Conservation (phyloP, 2,329 filamentous ascomycete species). For the Ophiosphaerella korrae region DNA sequence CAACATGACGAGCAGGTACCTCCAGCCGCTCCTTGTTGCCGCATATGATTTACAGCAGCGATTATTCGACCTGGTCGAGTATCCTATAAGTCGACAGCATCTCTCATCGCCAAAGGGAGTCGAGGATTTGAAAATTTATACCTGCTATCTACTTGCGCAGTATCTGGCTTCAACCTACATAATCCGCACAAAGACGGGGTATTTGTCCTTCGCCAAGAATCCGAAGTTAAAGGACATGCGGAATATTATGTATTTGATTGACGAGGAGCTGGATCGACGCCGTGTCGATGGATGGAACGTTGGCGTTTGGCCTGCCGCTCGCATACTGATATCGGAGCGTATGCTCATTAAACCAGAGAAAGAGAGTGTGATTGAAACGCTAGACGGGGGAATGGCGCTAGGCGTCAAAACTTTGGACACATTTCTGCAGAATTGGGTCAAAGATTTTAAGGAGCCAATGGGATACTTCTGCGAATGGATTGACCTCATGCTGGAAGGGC, state of each 20-base stretch:
- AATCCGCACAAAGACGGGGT: slow-evolving; percentile 1
- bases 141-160: slow-evolving; percentile 7
- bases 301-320: slow-evolving; percentile 2
- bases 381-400: not conserved
- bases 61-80: slow-evolving; percentile 4
- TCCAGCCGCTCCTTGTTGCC: slow-evolving; percentile 6
- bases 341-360: not conserved
- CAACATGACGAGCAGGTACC: too few species aligned
- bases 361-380: not conserved
- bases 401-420: not conserved
- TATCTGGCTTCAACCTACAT: slow-evolving; percentile 8
- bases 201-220: slow-evolving; percentile 1
- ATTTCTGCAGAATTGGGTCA: not conserved
- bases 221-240: not conserved
- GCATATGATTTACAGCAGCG: slow-evolving; percentile 7
- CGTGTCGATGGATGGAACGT: not conserved
- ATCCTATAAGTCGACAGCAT: slow-evolving; percentile 3
- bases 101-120: not conserved
- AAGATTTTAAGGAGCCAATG: not conserved
- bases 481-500: not conserved
- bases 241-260: not conserved
- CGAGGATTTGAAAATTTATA: slow-evolving; percentile 5
- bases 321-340: not conserved
- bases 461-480: slow-evolving; percentile 4
- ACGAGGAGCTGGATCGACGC: slow-evolving; percentile 4